A percentile compares a stretch with the other conserved stretches of the same genome.
Evolutionary conservation across 495 filamentous ascomycete genomes (phyloP).

Genomic region (Astrothelium macrocarpum): DNA sequence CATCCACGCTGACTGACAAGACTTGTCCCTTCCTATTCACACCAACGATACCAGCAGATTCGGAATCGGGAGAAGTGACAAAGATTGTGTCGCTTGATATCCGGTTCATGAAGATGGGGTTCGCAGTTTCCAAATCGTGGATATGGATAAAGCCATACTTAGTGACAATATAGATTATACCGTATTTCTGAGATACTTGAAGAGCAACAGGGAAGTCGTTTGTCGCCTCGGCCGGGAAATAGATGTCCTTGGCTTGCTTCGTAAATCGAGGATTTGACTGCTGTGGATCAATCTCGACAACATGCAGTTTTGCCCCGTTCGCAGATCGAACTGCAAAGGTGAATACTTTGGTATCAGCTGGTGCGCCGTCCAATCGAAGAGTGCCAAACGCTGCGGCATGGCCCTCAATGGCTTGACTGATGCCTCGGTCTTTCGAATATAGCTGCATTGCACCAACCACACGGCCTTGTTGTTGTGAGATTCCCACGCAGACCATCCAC

Average conservation of each 20-base stretch:
- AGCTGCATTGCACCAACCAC: constrained; percentile 95
- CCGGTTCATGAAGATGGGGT: constrained; percentile 99
- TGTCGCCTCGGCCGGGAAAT: constrained; percentile 87
- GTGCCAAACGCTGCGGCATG: constrained; percentile 94
- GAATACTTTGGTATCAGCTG: constrained; percentile 88
- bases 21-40: constrained; percentile 98
- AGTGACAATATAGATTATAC: constrained; percentile 90
- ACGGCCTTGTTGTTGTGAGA: constrained; percentile 82
- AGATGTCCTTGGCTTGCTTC: constrained; percentile 95
- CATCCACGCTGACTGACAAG: constrained; percentile 83
- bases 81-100: constrained; percentile 99
- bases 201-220: constrained; percentile 98
- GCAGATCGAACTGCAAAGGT: constrained; percentile 87
- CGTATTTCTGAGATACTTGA: constrained; percentile 92
- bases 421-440: constrained; percentile 87
- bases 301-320: constrained; percentile 88
- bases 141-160: constrained; percentile 99
- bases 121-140: constrained; percentile 91
- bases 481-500: constrained; percentile 97
- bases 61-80: constrained; percentile 75
- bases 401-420: constrained; percentile 96
- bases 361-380: constrained; percentile 75
- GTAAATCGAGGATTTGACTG: constrained; percentile 74
- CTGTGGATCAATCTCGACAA: constrained; percentile 94
- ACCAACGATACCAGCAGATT: constrained; percentile 79